phyloP scores from a whole-genome alignment of 73 alveolate genomes.

The Paramecium tetraurelia region DNA sequence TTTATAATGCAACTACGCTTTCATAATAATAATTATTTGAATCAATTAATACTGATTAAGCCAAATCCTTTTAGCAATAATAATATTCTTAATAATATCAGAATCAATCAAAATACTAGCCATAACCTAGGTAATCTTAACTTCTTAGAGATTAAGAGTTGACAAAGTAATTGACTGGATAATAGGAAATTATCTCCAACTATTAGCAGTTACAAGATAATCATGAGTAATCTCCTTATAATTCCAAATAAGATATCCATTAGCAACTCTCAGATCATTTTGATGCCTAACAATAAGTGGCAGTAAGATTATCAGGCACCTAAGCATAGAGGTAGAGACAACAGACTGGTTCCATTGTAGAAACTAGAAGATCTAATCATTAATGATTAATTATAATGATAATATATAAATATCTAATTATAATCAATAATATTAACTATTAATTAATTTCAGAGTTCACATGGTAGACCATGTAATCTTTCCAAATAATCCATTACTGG shows the following conservation, averaged over 20 bases:
- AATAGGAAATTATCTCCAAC: background rate
- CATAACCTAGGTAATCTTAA: background rate
- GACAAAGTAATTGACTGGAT: background rate
- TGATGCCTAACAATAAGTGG: background rate
- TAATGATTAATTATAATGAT: constrained; percentile 7
- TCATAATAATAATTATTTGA: background rate
- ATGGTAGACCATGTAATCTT: constrained; percentile 2
- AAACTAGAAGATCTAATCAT: background rate
- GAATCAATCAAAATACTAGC: background rate
- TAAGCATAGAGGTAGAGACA: background rate
- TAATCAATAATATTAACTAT: background rate
- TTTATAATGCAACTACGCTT: background rate
- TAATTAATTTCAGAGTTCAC: background rate
- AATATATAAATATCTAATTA: background rate
- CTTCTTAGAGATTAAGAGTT: background rate
- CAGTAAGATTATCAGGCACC: background rate
- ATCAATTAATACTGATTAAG: background rate
- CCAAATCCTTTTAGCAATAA: background rate
- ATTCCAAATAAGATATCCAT: background rate
- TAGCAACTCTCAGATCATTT: background rate
- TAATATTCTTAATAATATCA: background rate
- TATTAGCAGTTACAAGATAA: background rate
- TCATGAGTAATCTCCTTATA: background rate
- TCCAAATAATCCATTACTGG: constrained; percentile 29
- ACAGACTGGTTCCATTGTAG: background rate